Base-by-base conservation (phyloP, 2,329 filamentous ascomycete species). In the Graphilbum sp. region DNA sequence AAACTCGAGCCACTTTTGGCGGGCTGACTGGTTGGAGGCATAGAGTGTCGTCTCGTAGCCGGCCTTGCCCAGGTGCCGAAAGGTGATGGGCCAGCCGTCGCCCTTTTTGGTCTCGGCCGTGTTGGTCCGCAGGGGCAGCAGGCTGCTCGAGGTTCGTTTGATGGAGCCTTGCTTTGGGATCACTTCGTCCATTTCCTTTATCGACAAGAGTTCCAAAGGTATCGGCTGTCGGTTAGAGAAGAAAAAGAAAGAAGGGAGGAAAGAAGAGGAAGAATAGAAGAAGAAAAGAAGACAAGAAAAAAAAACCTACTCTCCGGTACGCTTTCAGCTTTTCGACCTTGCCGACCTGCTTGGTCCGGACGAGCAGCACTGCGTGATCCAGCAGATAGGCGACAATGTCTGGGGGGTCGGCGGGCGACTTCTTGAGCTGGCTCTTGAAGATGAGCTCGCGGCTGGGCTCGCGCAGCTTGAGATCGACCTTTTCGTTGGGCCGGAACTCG, bases 381-480 rank as follows among this genome's bases (percentile, higher is more conserved):
- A 98, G 95, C 19, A 98, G 68, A 62, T 92, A 98, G 15, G 85
- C 87, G 17, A 86, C 90, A 33, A 98, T 88, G 50, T 96, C 88
- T 1, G 80, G 75, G 34, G 75, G 79, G 54, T 95, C 87, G 1
- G 83, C 87, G 1, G 87, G 80, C 5, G 78, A 75, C 63, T 96
- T 96, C 65, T 94, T 96, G 57, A 98, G 72, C 44, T 77, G 77
- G 51, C 85, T 87, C 64, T 96, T 98, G 61, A 88, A 94, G 45
- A 98, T 75, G 49, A 98, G 66, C 56, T 95, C 86, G 42, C 90
- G 81, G 38, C 82, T 83, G 49, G 94, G 86, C 50, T 98, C 90
- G 0, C 86, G 94, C 36, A 98, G 67, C 56, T 93, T 93, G 44
- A 98, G 63, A 54, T 98, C 90, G 35, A 96, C 87, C 52, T 79